Conservation (phyloP, 768 basidiomycete genomes). For the Amanita rubescens region DNA sequence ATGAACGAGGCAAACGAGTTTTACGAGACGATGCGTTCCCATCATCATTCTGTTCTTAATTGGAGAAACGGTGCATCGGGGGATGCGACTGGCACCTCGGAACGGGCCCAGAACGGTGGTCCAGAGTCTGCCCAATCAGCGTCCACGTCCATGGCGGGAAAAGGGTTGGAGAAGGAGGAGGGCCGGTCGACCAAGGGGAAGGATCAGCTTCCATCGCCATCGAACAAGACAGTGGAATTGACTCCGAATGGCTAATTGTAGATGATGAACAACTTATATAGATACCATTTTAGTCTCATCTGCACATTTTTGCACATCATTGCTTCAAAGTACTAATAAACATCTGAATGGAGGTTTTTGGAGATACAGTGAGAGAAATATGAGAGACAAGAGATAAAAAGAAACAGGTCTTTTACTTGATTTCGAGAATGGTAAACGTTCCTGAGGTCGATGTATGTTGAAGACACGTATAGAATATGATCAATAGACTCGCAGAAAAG, state of each 20-base stretch:
- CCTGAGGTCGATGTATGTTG: slow-evolving; percentile 1
- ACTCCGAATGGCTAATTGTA: slow-evolving; percentile 88
- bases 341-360: slow-evolving; percentile 11
- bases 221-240: slow-evolving; percentile 66
- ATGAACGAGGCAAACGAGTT: slow-evolving; percentile 93
- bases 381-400: slow-evolving; percentile 4
- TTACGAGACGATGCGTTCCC: slow-evolving; percentile 81
- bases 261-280: slow-evolving; percentile 27
- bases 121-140: slow-evolving; percentile 24
- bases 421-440: background rate
- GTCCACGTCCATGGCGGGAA: slow-evolving; percentile 52
- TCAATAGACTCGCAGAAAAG: background rate
- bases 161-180: slow-evolving; percentile 51
- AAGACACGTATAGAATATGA: slow-evolving; percentile 1
- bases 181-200: slow-evolving; percentile 42
- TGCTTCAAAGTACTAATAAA: slow-evolving; percentile 11
- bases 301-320: background rate
- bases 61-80: slow-evolving; percentile 42
- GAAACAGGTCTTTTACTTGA: background rate
- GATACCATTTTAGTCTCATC: slow-evolving; percentile 17
- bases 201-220: slow-evolving; percentile 70
- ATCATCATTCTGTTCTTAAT: slow-evolving; percentile 52
- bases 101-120: slow-evolving; percentile 16
- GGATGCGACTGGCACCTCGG: slow-evolving; percentile 15
- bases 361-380: slow-evolving; percentile 6